A percentile compares a stretch with the other conserved stretches of the same genome.
Conservation (phyloP, 1,139 yeast species). For the Blastobotrys ciferrii region DNA sequence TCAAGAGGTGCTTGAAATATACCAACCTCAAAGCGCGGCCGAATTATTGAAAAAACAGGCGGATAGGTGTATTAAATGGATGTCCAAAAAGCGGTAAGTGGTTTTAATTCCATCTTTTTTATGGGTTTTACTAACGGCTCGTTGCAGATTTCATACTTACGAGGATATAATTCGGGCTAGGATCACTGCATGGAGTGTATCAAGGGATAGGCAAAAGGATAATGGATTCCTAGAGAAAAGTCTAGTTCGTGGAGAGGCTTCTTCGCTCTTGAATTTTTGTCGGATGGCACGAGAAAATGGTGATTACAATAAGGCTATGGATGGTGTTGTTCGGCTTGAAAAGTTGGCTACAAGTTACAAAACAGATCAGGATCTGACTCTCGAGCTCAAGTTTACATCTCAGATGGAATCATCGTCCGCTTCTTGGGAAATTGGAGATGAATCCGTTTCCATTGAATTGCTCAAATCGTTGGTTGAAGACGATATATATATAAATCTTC, state of each 20-base stretch:
- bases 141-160: background rate
- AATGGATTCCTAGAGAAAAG: background rate
- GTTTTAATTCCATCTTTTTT: background rate
- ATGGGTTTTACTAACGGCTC: no score
- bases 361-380: background rate
- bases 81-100: background rate
- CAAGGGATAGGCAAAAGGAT: background rate
- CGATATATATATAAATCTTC: background rate
- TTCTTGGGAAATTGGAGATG: conserved; percentile 28
- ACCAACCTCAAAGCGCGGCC: background rate
- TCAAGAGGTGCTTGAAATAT: conserved; percentile 13
- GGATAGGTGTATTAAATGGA: background rate
- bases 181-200: conserved; percentile 3
- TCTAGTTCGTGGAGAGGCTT: conserved; percentile 10
- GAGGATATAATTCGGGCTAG: conserved; percentile 4
- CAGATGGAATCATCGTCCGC: conserved; percentile 21
- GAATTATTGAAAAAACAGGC: background rate
- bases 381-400: conserved; percentile 10
- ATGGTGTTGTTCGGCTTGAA: conserved; percentile 16
- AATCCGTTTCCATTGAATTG: conserved; percentile 24
- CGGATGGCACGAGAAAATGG: conserved; percentile 20
- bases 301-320: conserved; percentile 14
- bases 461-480: conserved; percentile 11
- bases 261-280: conserved; percentile 20
- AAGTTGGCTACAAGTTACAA: conserved; percentile 4